Conservation (phyloP, 78 protist genomes). For the Monosiga brevicollis region DNA sequence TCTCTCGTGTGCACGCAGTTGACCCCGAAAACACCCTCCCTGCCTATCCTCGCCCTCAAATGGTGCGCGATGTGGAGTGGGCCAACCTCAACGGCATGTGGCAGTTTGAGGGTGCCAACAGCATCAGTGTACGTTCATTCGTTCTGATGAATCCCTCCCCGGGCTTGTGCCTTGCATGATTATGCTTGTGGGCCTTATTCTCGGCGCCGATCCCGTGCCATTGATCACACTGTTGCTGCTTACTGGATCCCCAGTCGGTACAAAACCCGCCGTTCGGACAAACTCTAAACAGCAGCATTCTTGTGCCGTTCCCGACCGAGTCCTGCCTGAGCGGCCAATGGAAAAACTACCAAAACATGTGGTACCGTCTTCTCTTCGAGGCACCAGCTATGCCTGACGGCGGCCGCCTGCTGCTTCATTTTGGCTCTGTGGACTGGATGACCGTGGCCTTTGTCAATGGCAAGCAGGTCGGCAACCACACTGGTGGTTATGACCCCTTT, state of each 20-base stretch:
- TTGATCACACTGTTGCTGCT: no score
- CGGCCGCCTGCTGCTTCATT: slow-evolving; percentile 18
- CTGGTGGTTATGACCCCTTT: slow-evolving; percentile 12
- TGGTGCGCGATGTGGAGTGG: slow-evolving; percentile 19
- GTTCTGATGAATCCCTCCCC: no score
- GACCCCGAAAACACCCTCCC: not conserved
- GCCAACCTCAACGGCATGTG: slow-evolving; percentile 36
- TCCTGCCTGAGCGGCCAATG: slow-evolving; percentile 28
- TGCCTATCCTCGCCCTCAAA: slow-evolving; percentile 34
- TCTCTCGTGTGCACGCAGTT: not conserved
- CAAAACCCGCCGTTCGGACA: slow-evolving; percentile 17
- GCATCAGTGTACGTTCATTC: no score
- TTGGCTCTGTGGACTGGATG: slow-evolving; percentile 42
- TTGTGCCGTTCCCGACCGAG: slow-evolving; percentile 38
- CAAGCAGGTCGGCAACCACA: slow-evolving; percentile 7
- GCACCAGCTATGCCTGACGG: not conserved
- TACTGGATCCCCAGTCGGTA: no score
- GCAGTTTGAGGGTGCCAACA: slow-evolving; percentile 21
- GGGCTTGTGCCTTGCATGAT: no score
- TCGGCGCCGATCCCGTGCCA: no score
- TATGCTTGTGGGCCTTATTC: no score
- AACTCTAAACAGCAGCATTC: not conserved
- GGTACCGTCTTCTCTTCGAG: slow-evolving; percentile 13
- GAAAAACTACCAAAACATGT: slow-evolving; percentile 11
- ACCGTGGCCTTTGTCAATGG: slow-evolving; percentile 15